Evolutionary conservation across 495 filamentous ascomycete genomes (phyloP), one percentile per base, ranked within the genome.

Genomic region (Hapsidospora chrysogenum): DNA sequence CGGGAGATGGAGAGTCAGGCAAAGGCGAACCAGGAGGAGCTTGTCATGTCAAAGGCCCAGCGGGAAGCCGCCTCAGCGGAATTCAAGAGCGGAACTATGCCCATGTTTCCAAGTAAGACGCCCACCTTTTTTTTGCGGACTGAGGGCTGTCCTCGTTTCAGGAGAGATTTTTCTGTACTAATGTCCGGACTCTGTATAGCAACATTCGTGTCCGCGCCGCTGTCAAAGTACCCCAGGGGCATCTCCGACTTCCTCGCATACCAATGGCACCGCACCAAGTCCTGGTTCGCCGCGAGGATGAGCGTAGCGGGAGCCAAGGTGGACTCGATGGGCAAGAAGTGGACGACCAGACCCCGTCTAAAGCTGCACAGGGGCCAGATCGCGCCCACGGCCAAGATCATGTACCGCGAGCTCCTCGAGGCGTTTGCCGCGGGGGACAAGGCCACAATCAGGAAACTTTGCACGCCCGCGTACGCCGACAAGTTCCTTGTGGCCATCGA

Each of bases 371-470:
- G 55, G 9, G 42, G 52, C 20, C 35, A 51, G 22, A 53, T 64
- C 17, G 58, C 62, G 10, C 56, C 61, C 13, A 58, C 58, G 8
- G 78, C 74, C 10, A 57, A 67, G 35, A 60, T 60, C 0, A 55
- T 89, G 9, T 77, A 92, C 48, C 42, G 57, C 16, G 48, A 62
- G 41, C 80, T 92, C 74, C 78, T 80, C 45, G 66, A 64, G 37
- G 74, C 78, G 7, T 68, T 87, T 38, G 83, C 84, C 19, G 41
- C 52, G 9, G 80, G 74, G 40, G 72, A 86, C 52, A 53, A 61
- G 29, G 38, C 50, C 3, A 64, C 61, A 10, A 46, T 92, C 11
- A 60, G 62, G 30, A 56, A 53, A 17, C 63, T 80, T 20, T 78
- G 78, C 57, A 60, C 61, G 20, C 61, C 64, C 17, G 69, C 70